phyloP scores from a whole-genome alignment of 2,329 filamentous ascomycete species.

The Arthroderma sp. region DNA sequence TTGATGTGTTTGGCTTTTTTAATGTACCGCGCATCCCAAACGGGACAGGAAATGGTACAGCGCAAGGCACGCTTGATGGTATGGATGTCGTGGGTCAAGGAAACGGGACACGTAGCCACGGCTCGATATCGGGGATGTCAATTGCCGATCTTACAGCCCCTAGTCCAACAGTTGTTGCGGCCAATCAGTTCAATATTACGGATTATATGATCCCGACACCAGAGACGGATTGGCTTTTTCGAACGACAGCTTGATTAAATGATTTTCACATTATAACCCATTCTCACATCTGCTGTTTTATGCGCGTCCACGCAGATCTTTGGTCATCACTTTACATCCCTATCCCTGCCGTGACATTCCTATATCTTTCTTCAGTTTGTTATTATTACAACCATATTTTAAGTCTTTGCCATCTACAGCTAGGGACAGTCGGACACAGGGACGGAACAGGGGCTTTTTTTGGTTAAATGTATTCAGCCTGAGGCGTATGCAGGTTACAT shows the following conservation, averaged over 20 bases:
- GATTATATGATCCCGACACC: conserved; percentile 34
- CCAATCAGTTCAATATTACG: conserved; percentile 31
- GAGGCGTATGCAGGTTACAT: background rate
- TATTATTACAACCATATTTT: too few species aligned
- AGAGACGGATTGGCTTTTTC: conserved; percentile 34
- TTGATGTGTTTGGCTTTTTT: conserved; percentile 92
- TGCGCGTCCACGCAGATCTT: background rate
- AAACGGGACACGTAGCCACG: background rate
- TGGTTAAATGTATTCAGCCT: too few species aligned
- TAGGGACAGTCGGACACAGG: too few species aligned
- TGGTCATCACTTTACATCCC: background rate
- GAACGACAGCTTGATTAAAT: conserved; percentile 1
- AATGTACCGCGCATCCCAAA: conserved; percentile 68
- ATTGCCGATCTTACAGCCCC: background rate
- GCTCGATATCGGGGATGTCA: background rate
- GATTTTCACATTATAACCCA: background rate
- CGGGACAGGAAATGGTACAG: background rate
- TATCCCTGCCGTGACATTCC: too few species aligned
- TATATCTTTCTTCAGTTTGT: too few species aligned
- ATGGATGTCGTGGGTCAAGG: background rate
- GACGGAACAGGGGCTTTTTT: too few species aligned
- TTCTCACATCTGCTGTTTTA: background rate
- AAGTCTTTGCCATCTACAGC: too few species aligned
- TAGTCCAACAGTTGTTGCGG: background rate
- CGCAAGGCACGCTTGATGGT: background rate